A percentile compares a stretch with the other conserved stretches of the same genome.
Conservation (phyloP, 305 asterid species). For the Fraxinus dipetala region DNA sequence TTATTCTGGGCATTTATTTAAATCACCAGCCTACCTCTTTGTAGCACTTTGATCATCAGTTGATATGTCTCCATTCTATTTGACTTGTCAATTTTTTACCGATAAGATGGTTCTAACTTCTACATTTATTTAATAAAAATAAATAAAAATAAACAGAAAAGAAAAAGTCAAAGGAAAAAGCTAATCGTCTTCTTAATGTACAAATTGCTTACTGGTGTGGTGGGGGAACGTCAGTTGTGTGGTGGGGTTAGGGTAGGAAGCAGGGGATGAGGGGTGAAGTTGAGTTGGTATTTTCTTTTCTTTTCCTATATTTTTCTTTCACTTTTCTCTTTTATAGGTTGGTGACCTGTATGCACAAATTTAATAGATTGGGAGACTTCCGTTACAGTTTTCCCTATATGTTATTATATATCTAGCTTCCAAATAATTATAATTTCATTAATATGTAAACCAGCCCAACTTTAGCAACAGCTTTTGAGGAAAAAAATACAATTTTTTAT, state of each 20-base stretch:
- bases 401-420: background rate
- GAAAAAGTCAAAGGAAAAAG: background rate
- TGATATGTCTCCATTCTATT: background rate
- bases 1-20: background rate
- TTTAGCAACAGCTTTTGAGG: background rate
- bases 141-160: background rate
- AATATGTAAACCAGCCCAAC: background rate
- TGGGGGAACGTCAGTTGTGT: background rate
- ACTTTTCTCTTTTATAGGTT: background rate
- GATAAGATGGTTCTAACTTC: background rate
- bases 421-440: background rate
- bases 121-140: background rate
- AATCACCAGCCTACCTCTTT: background rate
- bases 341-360: background rate
- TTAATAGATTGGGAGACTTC: background rate
- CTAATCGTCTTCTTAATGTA: background rate
- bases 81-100: background rate
- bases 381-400: background rate
- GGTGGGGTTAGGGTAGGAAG: background rate
- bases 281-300: background rate
- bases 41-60: background rate
- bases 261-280: background rate
- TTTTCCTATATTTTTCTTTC: background rate
- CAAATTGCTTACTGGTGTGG: background rate
- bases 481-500: background rate